Conservation (phyloP, 129 eudicot genomes). For the Smallanthus sonchifolius region DNA sequence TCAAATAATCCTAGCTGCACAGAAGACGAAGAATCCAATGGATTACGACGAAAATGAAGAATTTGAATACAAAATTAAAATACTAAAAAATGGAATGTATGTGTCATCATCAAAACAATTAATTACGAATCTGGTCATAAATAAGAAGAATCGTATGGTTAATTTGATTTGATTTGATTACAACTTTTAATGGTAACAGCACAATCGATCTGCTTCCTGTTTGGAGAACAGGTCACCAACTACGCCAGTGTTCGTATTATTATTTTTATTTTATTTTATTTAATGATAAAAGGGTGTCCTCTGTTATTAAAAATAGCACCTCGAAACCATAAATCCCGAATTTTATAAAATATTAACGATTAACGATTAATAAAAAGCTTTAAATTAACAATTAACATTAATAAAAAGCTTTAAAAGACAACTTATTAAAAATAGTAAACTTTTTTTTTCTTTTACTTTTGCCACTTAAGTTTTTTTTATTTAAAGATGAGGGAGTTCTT, state of each 20-base stretch:
- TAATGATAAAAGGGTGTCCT: too few relatives aligned
- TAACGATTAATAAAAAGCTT: too few relatives aligned
- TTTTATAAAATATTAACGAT: too few relatives aligned
- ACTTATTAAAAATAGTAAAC: too few relatives aligned
- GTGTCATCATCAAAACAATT: neutral
- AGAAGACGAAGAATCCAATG: constrained; percentile 6
- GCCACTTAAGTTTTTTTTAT: too few relatives aligned
- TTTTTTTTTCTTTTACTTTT: too few relatives aligned
- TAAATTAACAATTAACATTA: too few relatives aligned
- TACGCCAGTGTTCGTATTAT: neutral
- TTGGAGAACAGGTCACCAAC: constrained; percentile 8
- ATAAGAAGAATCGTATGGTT: neutral
- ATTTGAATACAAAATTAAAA: neutral
- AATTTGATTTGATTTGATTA: neutral
- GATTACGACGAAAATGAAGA: constrained; percentile 8
- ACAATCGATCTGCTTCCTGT: neutral
- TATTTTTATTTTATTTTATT: neutral
- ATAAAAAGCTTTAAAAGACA: too few relatives aligned
- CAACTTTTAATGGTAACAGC: neutral
- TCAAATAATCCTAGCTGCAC: neutral
- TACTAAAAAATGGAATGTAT: constrained; percentile 4
- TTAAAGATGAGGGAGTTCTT: too few relatives aligned
- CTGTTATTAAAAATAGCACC: too few relatives aligned
- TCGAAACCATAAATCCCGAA: too few relatives aligned
- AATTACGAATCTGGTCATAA: neutral